Conservation (phyloP, 306 rosid genomes). For the Dryas drummondii region DNA sequence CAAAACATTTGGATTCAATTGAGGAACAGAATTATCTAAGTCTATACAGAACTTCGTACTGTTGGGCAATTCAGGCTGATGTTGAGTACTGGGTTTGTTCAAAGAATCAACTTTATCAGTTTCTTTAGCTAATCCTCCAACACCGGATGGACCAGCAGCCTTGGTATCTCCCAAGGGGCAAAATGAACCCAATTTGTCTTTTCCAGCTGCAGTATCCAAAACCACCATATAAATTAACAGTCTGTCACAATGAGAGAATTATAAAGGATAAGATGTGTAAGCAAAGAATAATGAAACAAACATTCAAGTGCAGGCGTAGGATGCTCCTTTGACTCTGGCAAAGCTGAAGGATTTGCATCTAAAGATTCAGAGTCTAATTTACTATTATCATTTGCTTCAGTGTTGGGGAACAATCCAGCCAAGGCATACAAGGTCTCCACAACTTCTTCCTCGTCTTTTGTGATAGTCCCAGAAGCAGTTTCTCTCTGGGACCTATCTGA, state of each 20-base stretch:
- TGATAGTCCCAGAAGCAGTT: conserved; percentile 45
- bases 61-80: conserved; percentile 23
- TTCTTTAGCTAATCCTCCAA: conserved; percentile 35
- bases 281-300: conserved; percentile 28
- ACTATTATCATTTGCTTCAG: conserved; percentile 29
- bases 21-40: conserved; percentile 31
- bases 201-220: conserved; percentile 19
- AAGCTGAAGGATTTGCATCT: conserved; percentile 38
- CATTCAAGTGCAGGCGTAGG: conserved; percentile 46
- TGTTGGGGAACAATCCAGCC: conserved; percentile 70
- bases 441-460: conserved; percentile 93
- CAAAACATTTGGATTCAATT: conserved; percentile 12
- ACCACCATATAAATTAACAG: conserved; percentile 10
- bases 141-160: conserved; percentile 21
- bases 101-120: conserved; percentile 30
- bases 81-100: conserved; percentile 28
- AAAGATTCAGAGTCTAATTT: conserved; percentile 27
- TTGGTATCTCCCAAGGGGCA: conserved; percentile 13
- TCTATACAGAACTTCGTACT: conserved; percentile 15
- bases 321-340: conserved; percentile 36
- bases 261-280: background rate
- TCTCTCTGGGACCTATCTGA: conserved; percentile 31
- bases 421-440: conserved; percentile 73
- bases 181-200: conserved; percentile 28
- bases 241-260: background rate